These are phyloP conservation scores for Ustilago shanxiensis DNA, from an alignment of 1,284 basidiomycete species.

Conservation along the genomic window DNA sequence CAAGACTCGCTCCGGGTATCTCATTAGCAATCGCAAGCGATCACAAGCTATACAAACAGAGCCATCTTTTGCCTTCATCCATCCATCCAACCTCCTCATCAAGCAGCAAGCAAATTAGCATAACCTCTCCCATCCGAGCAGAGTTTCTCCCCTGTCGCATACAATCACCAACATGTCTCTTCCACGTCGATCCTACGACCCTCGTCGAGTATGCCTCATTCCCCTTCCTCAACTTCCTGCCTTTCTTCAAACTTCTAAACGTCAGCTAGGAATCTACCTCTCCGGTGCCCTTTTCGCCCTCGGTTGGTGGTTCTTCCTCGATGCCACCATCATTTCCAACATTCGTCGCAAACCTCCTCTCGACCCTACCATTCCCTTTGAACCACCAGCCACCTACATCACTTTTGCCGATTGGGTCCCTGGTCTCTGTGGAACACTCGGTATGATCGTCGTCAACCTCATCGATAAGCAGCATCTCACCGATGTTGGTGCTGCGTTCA, in stretches of 20 bases:
- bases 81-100: neutral
- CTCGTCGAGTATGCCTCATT: slow-evolving; percentile 81
- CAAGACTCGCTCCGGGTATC: no score
- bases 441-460: slow-evolving; percentile 91
- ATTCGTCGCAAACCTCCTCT: slow-evolving; percentile 77
- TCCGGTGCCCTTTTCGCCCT: slow-evolving; percentile 91
- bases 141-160: no score
- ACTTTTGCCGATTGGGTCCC: slow-evolving; percentile 94
- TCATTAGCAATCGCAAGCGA: no score
- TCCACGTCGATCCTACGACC: slow-evolving; percentile 84
- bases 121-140: neutral
- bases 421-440: slow-evolving; percentile 90
- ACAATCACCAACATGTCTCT: slow-evolving; percentile 74
- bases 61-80: no score
- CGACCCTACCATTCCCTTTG: slow-evolving; percentile 77
- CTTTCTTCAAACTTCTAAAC: slow-evolving; percentile 74
- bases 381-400: slow-evolving; percentile 85
- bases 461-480: slow-evolving; percentile 93
- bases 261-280: slow-evolving; percentile 88
- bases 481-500: slow-evolving; percentile 70
- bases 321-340: slow-evolving; percentile 86
- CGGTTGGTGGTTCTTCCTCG: slow-evolving; percentile 95
- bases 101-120: neutral
- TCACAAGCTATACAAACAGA: no score
- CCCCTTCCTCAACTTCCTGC: slow-evolving; percentile 71